These are phyloP conservation scores for Yamadazyma sp. DNA, from an alignment of 1,139 yeast genomes.

Conservation along the genomic window DNA sequence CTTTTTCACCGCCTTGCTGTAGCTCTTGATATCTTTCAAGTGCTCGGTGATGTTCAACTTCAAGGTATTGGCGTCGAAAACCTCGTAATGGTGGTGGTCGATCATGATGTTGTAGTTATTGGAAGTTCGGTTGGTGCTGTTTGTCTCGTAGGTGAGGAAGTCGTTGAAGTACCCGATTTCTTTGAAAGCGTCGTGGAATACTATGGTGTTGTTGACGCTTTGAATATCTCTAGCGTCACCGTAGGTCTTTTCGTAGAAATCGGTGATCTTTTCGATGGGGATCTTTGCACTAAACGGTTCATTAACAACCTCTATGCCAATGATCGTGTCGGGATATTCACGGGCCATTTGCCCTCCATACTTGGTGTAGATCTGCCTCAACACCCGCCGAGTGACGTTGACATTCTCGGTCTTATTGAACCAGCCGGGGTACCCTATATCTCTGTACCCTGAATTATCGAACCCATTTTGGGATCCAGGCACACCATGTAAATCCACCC, in stretches of 20 bases:
- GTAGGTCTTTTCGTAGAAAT: slow-evolving; percentile 59
- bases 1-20: slow-evolving; percentile 49
- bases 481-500: slow-evolving; percentile 94
- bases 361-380: slow-evolving; percentile 47
- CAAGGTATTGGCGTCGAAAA: slow-evolving; percentile 66
- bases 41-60: slow-evolving; percentile 58
- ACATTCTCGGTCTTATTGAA: slow-evolving; percentile 54
- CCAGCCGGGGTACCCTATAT: slow-evolving; percentile 42
- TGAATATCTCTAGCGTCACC: slow-evolving; percentile 42
- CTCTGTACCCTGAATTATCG: slow-evolving; percentile 90
- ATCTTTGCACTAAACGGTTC: slow-evolving; percentile 81
- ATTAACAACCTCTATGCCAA: slow-evolving; percentile 82
- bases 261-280: slow-evolving; percentile 55
- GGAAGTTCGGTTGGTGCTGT: slow-evolving; percentile 27
- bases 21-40: slow-evolving; percentile 57
- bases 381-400: slow-evolving; percentile 51
- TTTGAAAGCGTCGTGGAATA: slow-evolving; percentile 77
- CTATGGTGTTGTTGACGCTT: slow-evolving; percentile 50
- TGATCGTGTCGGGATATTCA: slow-evolving; percentile 63
- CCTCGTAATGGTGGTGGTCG: slow-evolving; percentile 93
- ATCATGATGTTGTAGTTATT: slow-evolving; percentile 67
- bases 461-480: slow-evolving; percentile 97
- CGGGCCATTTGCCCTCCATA: slow-evolving; percentile 61
- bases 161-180: slow-evolving; percentile 62
- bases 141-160: slow-evolving; percentile 32